These are phyloP conservation scores for Chalaropsis thielavioides DNA, from an alignment of 2,329 filamentous ascomycete genomes.

Conservation along the genomic window DNA sequence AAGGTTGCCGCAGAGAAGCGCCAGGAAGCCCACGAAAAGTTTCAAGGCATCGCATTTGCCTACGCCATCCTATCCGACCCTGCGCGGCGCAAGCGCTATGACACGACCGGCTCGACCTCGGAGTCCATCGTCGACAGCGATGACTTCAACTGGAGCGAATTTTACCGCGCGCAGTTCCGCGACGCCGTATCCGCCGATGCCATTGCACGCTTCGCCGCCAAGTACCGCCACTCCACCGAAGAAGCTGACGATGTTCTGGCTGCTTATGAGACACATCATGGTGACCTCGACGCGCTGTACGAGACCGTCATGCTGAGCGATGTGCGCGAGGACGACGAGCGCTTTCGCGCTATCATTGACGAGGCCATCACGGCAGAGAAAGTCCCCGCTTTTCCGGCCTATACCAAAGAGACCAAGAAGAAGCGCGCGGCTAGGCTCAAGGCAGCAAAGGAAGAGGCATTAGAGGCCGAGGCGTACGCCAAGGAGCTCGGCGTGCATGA, in stretches of 20 bases:
- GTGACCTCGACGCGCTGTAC: conserved; percentile 65
- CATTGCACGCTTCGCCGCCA: conserved; percentile 58
- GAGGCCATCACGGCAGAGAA: conserved; percentile 58
- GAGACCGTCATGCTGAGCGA: conserved; percentile 76
- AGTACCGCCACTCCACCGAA: conserved; percentile 77
- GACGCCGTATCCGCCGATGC: conserved; percentile 59
- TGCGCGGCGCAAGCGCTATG: conserved; percentile 68
- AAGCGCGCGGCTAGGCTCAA: conserved; percentile 44
- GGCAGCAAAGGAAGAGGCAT: conserved; percentile 50
- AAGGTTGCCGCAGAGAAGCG: conserved; percentile 58
- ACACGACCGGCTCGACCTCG: conserved; percentile 75
- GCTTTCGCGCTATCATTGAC: conserved; percentile 70
- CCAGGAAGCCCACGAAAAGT: conserved; percentile 59
- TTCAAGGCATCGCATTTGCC: conserved; percentile 84
- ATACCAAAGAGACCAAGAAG: conserved; percentile 57
- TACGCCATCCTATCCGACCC: conserved; percentile 85
- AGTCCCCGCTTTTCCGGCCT: conserved; percentile 52
- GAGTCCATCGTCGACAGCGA: conserved; percentile 65
- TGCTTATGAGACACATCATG: conserved; percentile 59
- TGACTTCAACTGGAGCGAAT: conserved; percentile 81
- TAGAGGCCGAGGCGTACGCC: conserved; percentile 60
- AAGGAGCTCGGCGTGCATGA: conserved; percentile 63
- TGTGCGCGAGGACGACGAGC: conserved; percentile 67
- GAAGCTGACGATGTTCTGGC: conserved; percentile 64
- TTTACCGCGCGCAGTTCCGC: conserved; percentile 72